Base-by-base conservation (phyloP, 2,329 filamentous ascomycete species). In the Colletotrichum kahawae region DNA sequence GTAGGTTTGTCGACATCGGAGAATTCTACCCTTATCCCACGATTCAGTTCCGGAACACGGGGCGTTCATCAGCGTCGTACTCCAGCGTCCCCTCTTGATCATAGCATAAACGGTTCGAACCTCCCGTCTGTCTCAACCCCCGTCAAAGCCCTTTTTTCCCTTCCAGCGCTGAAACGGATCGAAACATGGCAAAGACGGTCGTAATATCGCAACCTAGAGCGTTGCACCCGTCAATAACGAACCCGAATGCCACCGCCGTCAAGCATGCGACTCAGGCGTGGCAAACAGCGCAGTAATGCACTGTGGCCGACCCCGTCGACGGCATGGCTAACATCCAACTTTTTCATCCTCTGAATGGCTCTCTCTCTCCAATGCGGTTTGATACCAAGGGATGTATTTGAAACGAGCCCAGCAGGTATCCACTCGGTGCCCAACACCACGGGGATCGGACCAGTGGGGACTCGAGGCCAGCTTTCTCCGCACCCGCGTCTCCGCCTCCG, bases 401-500 rank as follows among this genome's bases (percentile, higher is more conserved):
- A 74, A 74, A 74, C 71, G 24, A 60, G 43, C 43, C 43, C 43
- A 62, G 16, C 27, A 43, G 38, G 24, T 27, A 14, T 27, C 71
- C 33, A 74, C 65, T 34, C 65, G 27, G 27, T 59, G 38, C 27
- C 68, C 34, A 71, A 33, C 34, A 31, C n/a, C 29, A 60, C 51
- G 63, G 29, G 14, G 29, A 65, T 65, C 48, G 60, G 67, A 18
- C 24, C 66, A 74, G 66, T 65, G 59, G 65, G 65, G 48, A 36
- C 56, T 48, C 71, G 33, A 67, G 66, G 24, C 64, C 71, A 27
- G 65, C 70, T 16, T 73, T 38, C 18, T 33, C 38, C 64, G 54
- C 33, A 48, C 21, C 67, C 34, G 43, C 43, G 56, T 69, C 67
- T 69, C 73, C 69, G 73, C 73, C 73, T 75, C 73, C 73, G 69